Evolutionary conservation across 495 filamentous ascomycete species (phyloP), one percentile per base, ranked within the genome.

Genomic region (Lasiosphaeriaceae sp.): DNA sequence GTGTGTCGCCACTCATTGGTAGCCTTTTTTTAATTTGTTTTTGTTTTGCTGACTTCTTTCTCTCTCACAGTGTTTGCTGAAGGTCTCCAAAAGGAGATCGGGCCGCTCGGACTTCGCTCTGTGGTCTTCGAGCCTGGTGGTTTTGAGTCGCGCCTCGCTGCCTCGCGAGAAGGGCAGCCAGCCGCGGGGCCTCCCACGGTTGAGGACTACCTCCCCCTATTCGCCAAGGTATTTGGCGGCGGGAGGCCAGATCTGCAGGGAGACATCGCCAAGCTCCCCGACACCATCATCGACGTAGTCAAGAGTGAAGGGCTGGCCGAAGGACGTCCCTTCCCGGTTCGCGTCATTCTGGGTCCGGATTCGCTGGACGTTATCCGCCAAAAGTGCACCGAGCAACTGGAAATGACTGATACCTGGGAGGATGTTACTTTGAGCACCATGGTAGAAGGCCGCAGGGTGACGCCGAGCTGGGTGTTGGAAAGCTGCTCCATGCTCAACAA

Each of bases 51-150:
- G n/a, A n/a, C n/a, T n/a, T n/a, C n/a, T n/a, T 34, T 35, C 8
- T 31, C 48, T 20, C 23, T 31, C 17, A 1, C 34, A 64, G 64
- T 56, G 37, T 61, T 61, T 26, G 64, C 62, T 11, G 64, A 66
- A 45, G 48, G 50, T 21, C 53, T 66, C 4, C 50, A 58, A 1
- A 47, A 66, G 19, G 64, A 66, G 44, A 52, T 64, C 3, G 7
- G 43, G 21, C 47, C 58, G 11, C 35, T 61, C 11, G 58, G 58
- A 6, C 45, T 66, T 9, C 58, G 54, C 11, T 47, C 58, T 14
- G 17, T 66, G 31, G 56, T 66, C 24, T 49, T 66, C 23, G 64
- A 64, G 49, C 61, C 58, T 3, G 64, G 64, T 22, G 39, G 31
- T 2, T 66, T 66, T 29, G 54, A 57, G 20, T 62, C 61, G 24